Conservation (phyloP, 2,329 filamentous ascomycete genomes). For the Tolypocladium cylindrosporum region DNA sequence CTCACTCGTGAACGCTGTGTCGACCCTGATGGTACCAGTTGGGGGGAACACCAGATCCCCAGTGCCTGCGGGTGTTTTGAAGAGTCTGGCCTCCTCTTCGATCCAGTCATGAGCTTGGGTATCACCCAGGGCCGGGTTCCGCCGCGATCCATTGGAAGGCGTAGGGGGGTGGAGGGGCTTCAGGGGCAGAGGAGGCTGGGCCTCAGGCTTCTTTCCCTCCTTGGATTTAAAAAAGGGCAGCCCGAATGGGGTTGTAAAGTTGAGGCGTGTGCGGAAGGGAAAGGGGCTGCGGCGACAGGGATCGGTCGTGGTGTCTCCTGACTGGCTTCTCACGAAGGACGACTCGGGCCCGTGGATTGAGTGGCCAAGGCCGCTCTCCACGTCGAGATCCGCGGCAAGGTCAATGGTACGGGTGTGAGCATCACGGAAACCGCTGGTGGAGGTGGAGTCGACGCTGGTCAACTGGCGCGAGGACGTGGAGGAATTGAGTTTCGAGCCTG, state of each 20-base stretch:
- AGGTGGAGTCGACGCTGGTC: slow-evolving; percentile 8
- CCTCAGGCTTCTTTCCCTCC: not conserved
- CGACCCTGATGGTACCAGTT: not conserved
- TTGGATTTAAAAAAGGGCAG: slow-evolving; percentile 8
- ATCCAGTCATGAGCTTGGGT: not conserved
- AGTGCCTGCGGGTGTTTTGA: not conserved
- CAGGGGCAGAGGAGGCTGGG: not conserved
- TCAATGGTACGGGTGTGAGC: not conserved
- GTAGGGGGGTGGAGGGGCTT: not conserved
- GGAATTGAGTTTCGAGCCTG: slow-evolving; percentile 1
- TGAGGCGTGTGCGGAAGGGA: slow-evolving; percentile 21
- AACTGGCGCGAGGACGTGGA: slow-evolving; percentile 11
- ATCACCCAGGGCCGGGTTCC: not conserved
- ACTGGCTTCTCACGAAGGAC: not conserved
- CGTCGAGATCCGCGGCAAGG: not conserved
- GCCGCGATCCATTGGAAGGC: not conserved
- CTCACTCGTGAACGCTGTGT: not conserved
- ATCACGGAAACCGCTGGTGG: not conserved
- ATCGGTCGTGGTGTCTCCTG: not conserved
- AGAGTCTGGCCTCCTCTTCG: not conserved
- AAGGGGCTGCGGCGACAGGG: slow-evolving; percentile 17
- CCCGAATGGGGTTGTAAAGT: slow-evolving; percentile 13
- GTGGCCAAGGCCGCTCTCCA: not conserved
- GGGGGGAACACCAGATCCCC: not conserved
- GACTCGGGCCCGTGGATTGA: not conserved